Evolutionary conservation across 1,284 basidiomycete genomes (phyloP).

Genomic region (Heterobasidion irregulare): DNA sequence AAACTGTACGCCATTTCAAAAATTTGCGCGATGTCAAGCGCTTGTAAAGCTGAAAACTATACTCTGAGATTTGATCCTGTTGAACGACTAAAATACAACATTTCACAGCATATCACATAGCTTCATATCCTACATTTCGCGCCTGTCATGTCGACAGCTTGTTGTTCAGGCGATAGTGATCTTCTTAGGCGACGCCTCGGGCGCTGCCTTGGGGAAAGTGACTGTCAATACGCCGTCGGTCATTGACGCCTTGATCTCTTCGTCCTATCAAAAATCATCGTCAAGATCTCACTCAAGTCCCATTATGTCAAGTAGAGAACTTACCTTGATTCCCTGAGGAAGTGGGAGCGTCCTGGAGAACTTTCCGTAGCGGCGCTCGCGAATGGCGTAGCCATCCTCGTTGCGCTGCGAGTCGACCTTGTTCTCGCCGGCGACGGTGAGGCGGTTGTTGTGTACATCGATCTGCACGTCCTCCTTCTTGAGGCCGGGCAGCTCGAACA

Average conservation of each 20-base stretch:
- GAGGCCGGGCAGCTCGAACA: constrained; percentile 17
- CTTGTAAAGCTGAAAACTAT: too few species aligned
- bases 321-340: constrained; percentile 39
- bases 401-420: constrained; percentile 24
- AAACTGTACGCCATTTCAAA: too few species aligned
- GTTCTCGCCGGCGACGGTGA: constrained; percentile 38
- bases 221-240: constrained; percentile 34
- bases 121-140: too few species aligned
- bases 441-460: constrained; percentile 31
- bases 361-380: constrained; percentile 39
- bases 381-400: constrained; percentile 36
- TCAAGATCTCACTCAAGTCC: constrained; percentile 1
- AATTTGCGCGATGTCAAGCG: too few species aligned
- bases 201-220: constrained; percentile 31
- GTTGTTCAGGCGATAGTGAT: constrained; percentile 23
- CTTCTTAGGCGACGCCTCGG: constrained; percentile 25
- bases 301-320: constrained; percentile 1
- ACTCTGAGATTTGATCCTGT: too few species aligned
- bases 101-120: too few species aligned
- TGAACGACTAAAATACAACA: too few species aligned
- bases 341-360: constrained; percentile 38
- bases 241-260: constrained; percentile 34
- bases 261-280: constrained; percentile 17
- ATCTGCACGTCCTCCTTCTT: constrained; percentile 33
- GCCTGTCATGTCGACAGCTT: too few species aligned